Evolutionary conservation across 1,284 basidiomycete genomes (phyloP).

Genomic region (Sanguinoderma infundibulare): DNA sequence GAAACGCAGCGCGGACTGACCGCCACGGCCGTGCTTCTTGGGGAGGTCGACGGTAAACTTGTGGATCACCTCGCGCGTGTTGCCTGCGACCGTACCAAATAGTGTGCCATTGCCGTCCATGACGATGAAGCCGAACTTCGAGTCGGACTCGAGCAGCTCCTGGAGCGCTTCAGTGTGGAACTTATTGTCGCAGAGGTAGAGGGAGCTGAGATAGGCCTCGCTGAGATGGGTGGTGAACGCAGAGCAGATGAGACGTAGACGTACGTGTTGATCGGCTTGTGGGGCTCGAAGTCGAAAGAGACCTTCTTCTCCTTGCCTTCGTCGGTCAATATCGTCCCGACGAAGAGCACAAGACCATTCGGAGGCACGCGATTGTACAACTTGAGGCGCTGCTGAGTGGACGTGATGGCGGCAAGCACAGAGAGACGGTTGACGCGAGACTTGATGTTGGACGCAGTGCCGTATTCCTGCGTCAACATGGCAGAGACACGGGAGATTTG

Average conservation of each 20-base stretch:
- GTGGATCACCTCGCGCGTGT: slow-evolving; percentile 96
- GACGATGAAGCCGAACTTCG: slow-evolving; percentile 98
- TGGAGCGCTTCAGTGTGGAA: slow-evolving; percentile 99
- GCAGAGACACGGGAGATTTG: slow-evolving; percentile 94
- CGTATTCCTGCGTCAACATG: slow-evolving; percentile 99
- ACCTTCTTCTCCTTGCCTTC: slow-evolving; percentile 99
- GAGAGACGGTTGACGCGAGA: slow-evolving; percentile 98
- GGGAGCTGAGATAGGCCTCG: slow-evolving; percentile 57
- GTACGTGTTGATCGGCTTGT: slow-evolving; percentile 98
- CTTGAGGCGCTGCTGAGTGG: slow-evolving; percentile 98
- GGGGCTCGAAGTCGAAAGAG: slow-evolving; percentile 96
- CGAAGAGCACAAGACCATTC: slow-evolving; percentile 96
- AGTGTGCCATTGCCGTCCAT: slow-evolving; percentile 99
- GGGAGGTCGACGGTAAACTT: slow-evolving; percentile 99
- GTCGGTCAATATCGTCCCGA: slow-evolving; percentile 97
- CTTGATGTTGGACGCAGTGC: slow-evolving; percentile 99
- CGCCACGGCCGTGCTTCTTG: slow-evolving; percentile 99
- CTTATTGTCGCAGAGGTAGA: slow-evolving; percentile 99
- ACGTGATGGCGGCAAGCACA: slow-evolving; percentile 97
- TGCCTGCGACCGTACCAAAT: slow-evolving; percentile 95
- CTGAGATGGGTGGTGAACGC: background rate
- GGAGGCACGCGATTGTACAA: slow-evolving; percentile 96
- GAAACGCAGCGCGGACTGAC: slow-evolving; percentile 99
- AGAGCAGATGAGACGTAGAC: slow-evolving; percentile 33
- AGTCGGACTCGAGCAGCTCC: slow-evolving; percentile 96